Evolutionary conservation across 2,329 filamentous ascomycete genomes (phyloP), one percentile per base, ranked within the genome.

Genomic region (Diaporthe vaccinii): DNA sequence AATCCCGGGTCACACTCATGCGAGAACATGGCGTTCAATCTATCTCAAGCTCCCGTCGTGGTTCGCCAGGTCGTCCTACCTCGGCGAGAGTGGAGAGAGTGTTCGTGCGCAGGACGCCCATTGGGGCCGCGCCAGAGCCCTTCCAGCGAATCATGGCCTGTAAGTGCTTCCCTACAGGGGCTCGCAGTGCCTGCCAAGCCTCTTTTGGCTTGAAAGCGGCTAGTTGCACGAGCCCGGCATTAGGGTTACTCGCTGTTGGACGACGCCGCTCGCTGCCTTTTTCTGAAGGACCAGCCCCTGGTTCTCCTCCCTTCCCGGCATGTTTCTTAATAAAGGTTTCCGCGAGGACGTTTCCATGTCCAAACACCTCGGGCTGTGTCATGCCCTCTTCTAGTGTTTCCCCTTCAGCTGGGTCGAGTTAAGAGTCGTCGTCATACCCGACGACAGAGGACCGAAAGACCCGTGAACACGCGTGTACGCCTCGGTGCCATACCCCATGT

Each of bases 51-150:
- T 67, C 44, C 31, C 62, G 44, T 51, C 74, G 73, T 76, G 75
- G 75, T 75, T 76, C 73, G 74, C 69, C 57, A 69, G 41, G 34
- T 20, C 51, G 53, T 69, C 53, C 72, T 41, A 74, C 51, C 72
- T 70, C 51, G 61, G 57, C 36, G 22, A 70, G 68, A 49, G 75
- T 72, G 59, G 55, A 44, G 59, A 51, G 58, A 44, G 68, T 49
- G 61, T 72, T 75, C 61, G 68, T 74, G 69, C 69, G 39, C 59
- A 28, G 46, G 17, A 51, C 57, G 31, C 39, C 59, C 53, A 77
- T 77, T 77, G 76, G 74, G 76, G 71, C 71, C 61, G 74, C 58
- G 74, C 74, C 72, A 62, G 65, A 51, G 10, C 10, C 39, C n/a
- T 12, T 44, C 10, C 14, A 68, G 51, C 76, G 53, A 76, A 77